phyloP scores from a whole-genome alignment of 306 rosid species.

The Ochetophila trinervis region DNA sequence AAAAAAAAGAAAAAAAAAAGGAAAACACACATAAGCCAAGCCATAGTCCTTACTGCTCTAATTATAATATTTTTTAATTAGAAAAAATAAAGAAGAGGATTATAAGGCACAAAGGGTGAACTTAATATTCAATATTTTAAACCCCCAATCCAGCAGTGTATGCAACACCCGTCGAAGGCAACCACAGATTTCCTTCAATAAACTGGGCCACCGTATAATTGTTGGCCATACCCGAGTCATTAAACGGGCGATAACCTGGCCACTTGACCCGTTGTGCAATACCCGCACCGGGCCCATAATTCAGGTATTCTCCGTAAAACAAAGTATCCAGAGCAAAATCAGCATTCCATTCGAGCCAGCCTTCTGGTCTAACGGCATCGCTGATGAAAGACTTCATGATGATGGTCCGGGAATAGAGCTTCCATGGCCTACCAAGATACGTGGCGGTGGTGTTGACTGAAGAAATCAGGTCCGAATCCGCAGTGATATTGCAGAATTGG shows the following conservation, averaged over 20 bases:
- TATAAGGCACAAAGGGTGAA: too few relatives aligned
- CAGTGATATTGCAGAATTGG: slow-evolving; percentile 74
- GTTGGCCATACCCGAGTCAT: slow-evolving; percentile 35
- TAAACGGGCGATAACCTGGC: slow-evolving; percentile 63
- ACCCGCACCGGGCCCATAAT: slow-evolving; percentile 60
- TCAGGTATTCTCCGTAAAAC: slow-evolving; percentile 70
- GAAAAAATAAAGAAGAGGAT: too few relatives aligned
- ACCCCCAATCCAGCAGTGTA: slow-evolving; percentile 46
- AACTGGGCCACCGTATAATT: slow-evolving; percentile 55
- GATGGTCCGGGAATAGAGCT: slow-evolving; percentile 63
- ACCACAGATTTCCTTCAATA: slow-evolving; percentile 68
- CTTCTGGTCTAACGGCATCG: slow-evolving; percentile 46
- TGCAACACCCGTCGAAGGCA: slow-evolving; percentile 67
- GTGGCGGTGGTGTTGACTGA: slow-evolving; percentile 30
- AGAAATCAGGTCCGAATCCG: slow-evolving; percentile 49
- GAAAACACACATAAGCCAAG: too few relatives aligned
- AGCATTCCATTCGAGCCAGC: slow-evolving; percentile 87
- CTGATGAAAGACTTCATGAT: slow-evolving; percentile 57
- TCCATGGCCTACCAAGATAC: slow-evolving; percentile 89
- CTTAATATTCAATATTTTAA: slow-evolving; percentile 3
- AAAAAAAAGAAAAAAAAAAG: not conserved
- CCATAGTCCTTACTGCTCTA: too few relatives aligned
- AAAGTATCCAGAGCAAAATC: slow-evolving; percentile 45
- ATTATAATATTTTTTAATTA: too few relatives aligned
- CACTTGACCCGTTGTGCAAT: slow-evolving; percentile 45